Conservation (phyloP, 495 filamentous ascomycete species). For the Glutinoglossum americanum region DNA sequence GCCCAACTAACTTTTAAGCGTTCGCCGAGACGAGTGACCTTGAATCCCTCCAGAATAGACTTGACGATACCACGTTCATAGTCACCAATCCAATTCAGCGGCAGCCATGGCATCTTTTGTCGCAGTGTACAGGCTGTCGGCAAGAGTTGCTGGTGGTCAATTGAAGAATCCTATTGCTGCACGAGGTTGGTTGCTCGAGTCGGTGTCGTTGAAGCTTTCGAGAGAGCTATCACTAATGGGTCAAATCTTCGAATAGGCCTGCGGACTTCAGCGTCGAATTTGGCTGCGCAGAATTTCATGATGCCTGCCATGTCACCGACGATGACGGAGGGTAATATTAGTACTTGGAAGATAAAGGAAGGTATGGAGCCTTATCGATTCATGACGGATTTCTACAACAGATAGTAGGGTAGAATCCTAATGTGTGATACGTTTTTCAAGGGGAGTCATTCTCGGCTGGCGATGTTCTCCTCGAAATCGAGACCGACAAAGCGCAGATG, state of each 20-base stretch:
- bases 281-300: conserved; percentile 55
- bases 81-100: neutral
- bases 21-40: too few relatives aligned
- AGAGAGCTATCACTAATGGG: neutral
- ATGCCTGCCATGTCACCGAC: conserved; percentile 78
- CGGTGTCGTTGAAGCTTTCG: neutral
- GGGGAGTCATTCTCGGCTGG: conserved; percentile 49
- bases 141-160: conserved; percentile 24
- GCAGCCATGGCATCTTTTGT: conserved; percentile 29
- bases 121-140: conserved; percentile 21
- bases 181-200: conserved; percentile 22
- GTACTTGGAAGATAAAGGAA: conserved; percentile 56
- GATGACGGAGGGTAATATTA: conserved; percentile 73
- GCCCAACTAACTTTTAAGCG: too few relatives aligned
- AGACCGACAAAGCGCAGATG: conserved; percentile 79
- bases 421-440: conserved; percentile 1
- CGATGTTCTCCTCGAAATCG: conserved; percentile 67
- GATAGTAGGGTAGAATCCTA: neutral
- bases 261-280: conserved; percentile 29
- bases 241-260: conserved; percentile 27
- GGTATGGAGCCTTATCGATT: conserved; percentile 19
- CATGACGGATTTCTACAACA: neutral
- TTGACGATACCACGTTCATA: neutral
- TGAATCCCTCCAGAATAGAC: neutral
- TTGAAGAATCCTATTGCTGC: conserved; percentile 26